Evolutionary conservation across 108 stramenopile species (phyloP).

Genomic region (Nitzschia putrida): DNA sequence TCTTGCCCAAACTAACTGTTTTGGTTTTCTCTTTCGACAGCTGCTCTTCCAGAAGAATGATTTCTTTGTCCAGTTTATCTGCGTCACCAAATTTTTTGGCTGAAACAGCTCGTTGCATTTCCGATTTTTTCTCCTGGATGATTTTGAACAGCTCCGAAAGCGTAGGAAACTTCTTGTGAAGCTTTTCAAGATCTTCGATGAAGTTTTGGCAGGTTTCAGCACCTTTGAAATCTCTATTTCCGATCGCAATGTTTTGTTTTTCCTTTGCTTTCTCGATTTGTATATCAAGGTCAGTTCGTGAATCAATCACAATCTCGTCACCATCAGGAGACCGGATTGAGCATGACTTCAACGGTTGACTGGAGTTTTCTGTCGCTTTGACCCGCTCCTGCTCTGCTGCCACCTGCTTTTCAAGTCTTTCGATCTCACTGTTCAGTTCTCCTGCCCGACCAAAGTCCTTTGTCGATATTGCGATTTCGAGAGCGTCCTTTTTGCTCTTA

Average conservation of each 20-base stretch:
- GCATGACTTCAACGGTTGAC: background rate
- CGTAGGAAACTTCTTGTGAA: constrained; percentile 61
- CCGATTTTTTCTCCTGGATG: constrained; percentile 41
- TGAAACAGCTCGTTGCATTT: constrained; percentile 62
- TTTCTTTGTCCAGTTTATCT: constrained; percentile 51
- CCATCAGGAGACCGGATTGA: constrained; percentile 43
- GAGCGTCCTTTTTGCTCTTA: constrained; percentile 32
- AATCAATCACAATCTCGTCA: constrained; percentile 48
- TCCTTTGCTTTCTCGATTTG: constrained; percentile 44
- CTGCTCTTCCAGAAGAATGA: constrained; percentile 52
- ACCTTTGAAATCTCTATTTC: constrained; percentile 67
- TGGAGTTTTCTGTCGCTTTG: background rate
- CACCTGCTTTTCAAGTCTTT: constrained; percentile 50
- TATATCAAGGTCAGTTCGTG: constrained; percentile 58
- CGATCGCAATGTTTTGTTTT: constrained; percentile 44
- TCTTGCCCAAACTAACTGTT: background rate
- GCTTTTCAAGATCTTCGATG: constrained; percentile 57
- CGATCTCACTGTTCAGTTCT: constrained; percentile 60
- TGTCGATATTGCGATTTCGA: constrained; percentile 58
- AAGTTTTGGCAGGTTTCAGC: constrained; percentile 58
- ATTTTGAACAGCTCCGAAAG: constrained; percentile 47
- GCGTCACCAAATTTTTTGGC: constrained; percentile 73
- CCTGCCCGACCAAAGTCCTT: constrained; percentile 71
- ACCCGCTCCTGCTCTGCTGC: constrained; percentile 50
- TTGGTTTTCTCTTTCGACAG: constrained; percentile 46